These are phyloP conservation scores for Plasmodium cynomolgi DNA, from an alignment of 169 alveolate genomes.

Conservation along the genomic window DNA sequence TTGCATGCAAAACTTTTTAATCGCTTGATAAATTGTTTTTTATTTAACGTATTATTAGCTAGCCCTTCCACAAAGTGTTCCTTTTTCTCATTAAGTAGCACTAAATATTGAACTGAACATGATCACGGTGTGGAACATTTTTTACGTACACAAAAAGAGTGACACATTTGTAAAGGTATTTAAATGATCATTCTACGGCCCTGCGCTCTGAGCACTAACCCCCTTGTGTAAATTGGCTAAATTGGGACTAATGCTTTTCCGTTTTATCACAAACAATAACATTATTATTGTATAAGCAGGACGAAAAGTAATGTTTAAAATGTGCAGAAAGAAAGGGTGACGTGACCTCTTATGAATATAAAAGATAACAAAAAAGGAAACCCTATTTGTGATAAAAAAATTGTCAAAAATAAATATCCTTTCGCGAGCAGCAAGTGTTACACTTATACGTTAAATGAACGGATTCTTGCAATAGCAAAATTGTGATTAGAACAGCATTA, in stretches of 20 bases:
- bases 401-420: background rate
- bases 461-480: background rate
- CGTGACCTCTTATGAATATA: background rate
- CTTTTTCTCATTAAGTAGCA: background rate
- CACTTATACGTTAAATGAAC: background rate
- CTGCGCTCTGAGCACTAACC: background rate
- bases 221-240: background rate
- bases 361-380: background rate
- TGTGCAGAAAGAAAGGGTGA: background rate
- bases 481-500: background rate
- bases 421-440: background rate
- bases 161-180: background rate
- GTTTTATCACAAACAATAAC: background rate
- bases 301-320: background rate
- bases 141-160: background rate
- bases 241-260: background rate
- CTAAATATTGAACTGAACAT: background rate
- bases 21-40: background rate
- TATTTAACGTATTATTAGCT: background rate
- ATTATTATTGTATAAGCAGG: background rate
- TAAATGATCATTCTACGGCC: background rate
- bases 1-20: background rate
- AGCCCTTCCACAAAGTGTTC: background rate
- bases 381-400: background rate
- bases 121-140: background rate